Evolutionary conservation across 306 rosid genomes (phyloP).

Genomic region (Prunus salicina): DNA sequence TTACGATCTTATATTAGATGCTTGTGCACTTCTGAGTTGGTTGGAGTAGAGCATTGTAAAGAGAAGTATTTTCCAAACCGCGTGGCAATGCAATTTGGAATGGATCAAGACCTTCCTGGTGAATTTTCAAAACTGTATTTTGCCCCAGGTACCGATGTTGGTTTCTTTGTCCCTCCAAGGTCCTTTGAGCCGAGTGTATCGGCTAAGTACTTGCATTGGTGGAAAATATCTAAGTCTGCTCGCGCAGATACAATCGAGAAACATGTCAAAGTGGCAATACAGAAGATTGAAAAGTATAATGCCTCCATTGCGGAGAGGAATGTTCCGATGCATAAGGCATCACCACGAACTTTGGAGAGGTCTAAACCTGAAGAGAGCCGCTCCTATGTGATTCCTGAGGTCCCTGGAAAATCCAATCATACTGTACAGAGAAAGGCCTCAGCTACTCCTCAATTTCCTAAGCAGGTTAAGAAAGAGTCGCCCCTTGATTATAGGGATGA

Average conservation of each 20-base stretch:
- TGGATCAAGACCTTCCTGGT: conserved; percentile 59
- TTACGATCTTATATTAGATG: conserved; percentile 35
- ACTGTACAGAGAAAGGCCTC: not conserved
- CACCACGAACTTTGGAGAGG: not conserved
- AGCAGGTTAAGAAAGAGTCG: not conserved
- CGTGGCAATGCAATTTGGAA: conserved; percentile 67
- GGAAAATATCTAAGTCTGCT: conserved; percentile 20
- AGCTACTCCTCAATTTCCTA: not conserved
- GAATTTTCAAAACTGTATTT: conserved; percentile 2
- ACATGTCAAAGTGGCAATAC: not conserved
- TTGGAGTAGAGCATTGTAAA: conserved; percentile 26
- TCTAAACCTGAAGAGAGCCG: not conserved
- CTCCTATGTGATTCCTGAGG: not conserved
- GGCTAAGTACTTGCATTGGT: conserved; percentile 40
- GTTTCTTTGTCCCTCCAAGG: conserved; percentile 18
- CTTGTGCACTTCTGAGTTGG: conserved; percentile 34
- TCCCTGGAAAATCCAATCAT: not conserved
- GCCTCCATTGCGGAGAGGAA: not conserved
- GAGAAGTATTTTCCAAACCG: conserved; percentile 49
- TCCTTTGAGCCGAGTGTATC: conserved; percentile 25
- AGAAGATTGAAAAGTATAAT: not conserved
- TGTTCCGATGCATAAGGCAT: not conserved
- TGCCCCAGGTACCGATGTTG: not conserved
- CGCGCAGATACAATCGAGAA: not conserved
- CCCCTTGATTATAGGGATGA: not conserved